Conservation (phyloP, 495 filamentous ascomycete species). For the Penicillium chermesinum region DNA sequence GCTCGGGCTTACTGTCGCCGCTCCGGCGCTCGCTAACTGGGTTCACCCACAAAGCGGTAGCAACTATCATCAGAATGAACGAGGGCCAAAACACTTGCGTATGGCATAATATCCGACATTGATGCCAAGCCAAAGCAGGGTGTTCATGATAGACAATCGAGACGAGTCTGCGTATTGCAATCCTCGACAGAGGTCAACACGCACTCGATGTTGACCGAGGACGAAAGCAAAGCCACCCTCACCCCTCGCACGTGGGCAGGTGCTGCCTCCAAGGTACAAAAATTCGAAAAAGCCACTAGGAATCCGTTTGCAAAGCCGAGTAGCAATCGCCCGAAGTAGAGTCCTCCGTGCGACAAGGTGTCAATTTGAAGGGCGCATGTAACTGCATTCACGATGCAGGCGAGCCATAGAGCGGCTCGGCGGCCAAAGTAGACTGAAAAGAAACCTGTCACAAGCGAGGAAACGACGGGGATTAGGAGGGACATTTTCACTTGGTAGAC, state of each 20-base stretch:
- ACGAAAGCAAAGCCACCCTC: constrained; percentile 13
- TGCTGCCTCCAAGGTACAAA: constrained; percentile 11
- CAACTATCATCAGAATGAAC: constrained; percentile 47
- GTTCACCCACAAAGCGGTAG: constrained; percentile 47
- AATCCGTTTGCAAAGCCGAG: constrained; percentile 16
- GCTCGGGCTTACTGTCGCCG: constrained; percentile 9
- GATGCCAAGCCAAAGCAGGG: constrained; percentile 35
- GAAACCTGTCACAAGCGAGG: constrained; percentile 46
- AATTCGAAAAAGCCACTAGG: constrained; percentile 12
- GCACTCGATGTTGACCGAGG: constrained; percentile 16
- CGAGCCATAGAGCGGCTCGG: constrained; percentile 12
- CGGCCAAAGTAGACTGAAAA: constrained; percentile 14
- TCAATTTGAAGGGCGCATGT: constrained; percentile 13
- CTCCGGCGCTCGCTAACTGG: constrained; percentile 48
- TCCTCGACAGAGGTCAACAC: constrained; percentile 10
- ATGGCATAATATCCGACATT: constrained; percentile 50
- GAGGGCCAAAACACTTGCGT: constrained; percentile 48
- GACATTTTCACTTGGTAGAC: constrained; percentile 36
- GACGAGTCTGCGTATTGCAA: constrained; percentile 9
- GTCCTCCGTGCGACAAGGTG: constrained; percentile 4
- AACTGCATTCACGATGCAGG: constrained; percentile 14
- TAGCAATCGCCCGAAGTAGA: constrained; percentile 12
- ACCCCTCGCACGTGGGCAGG: constrained; percentile 12
- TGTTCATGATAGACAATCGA: constrained; percentile 11
- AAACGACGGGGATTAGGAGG: constrained; percentile 55